Evolutionary conservation across 139 green algal genomes (phyloP), one percentile per base, ranked within the genome.

Genomic region (Coelastrella sp.): DNA sequence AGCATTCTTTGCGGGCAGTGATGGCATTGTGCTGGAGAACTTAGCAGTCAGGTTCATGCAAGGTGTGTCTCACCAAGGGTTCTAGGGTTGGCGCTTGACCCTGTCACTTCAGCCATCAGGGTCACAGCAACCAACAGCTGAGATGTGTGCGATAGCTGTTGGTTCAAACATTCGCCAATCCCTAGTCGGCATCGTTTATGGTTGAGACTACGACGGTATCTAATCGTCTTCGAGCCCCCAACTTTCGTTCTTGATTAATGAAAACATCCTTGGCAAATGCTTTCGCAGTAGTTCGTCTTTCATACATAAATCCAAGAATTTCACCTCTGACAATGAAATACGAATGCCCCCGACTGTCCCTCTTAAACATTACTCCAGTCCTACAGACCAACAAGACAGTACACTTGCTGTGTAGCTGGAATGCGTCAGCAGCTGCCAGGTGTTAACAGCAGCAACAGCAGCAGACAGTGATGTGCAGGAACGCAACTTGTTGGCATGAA

Each of bases 231-330:
- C 97, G 97, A 99, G 96, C 97, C 97, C 97, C 97, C 97, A 99
- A 99, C 97, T 99, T 99, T 99, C 97, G 97, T 98, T 99, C 96
- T 98, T 99, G 97, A 99, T 99, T 96, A 99, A 99, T 99, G 97
- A 99, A 99, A 99, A 99, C 97, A 99, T 99, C 97, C 97, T 99
- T 99, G 97, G 97, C 96, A 99, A 98, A 98, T 99, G 96, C 96
- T 98, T 98, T 99, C 95, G 95, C 96, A 99, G 97, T 98, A 98
- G 97, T 99, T 99, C 97, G 97, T 99, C 97, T 99, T 99, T 97
- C 32, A 47, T 47, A 47, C 97, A 98, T 98, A 99, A 99, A 99
- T 99, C 97, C 97, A 99, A 99, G 97, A 99, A 99, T 99, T 99
- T 98, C 97, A 99, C 97, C 97, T 99, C 97, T 99, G 97, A 99